Evolutionary conservation across 352 stramenopile species (phyloP).

Genomic region (Phytophthora hybrid): DNA sequence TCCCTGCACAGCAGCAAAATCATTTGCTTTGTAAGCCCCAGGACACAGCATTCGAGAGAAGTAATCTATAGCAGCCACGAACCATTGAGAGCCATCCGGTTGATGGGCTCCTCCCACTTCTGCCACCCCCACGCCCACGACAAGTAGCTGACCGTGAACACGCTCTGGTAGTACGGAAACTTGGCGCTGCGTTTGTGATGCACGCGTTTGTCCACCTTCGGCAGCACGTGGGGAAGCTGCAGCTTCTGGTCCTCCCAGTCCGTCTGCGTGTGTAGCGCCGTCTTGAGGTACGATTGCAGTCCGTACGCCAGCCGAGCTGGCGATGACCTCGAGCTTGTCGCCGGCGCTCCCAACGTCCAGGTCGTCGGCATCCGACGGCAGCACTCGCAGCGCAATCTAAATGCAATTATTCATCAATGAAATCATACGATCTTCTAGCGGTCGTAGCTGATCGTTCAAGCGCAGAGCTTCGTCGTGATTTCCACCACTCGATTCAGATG

Average conservation of each 20-base stretch:
- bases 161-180: slow-evolving; percentile 94
- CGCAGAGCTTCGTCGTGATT: slow-evolving; percentile 12
- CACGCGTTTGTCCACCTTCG: slow-evolving; percentile 41
- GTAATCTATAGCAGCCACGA: neutral
- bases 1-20: slow-evolving; percentile 40
- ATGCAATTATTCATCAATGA: neutral
- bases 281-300: slow-evolving; percentile 85
- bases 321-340: slow-evolving; percentile 64
- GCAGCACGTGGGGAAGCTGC: slow-evolving; percentile 62
- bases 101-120: slow-evolving; percentile 91
- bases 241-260: slow-evolving; percentile 85
- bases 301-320: slow-evolving; percentile 69
- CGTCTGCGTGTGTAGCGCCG: slow-evolving; percentile 72
- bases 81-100: slow-evolving; percentile 94
- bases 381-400: slow-evolving; percentile 60
- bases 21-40: neutral
- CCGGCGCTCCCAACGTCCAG: slow-evolving; percentile 60
- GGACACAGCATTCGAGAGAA: neutral
- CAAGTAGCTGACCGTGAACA: slow-evolving; percentile 93
- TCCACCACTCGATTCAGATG: no score
- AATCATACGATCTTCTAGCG: slow-evolving; percentile 17
- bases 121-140: slow-evolving; percentile 89
- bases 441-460: slow-evolving; percentile 71
- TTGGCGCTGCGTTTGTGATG: slow-evolving; percentile 68
- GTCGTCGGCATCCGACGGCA: slow-evolving; percentile 45